Evolutionary conservation across 371 early-diverging fungal genomes (phyloP).

Genomic region (Mucor mucedo): DNA sequence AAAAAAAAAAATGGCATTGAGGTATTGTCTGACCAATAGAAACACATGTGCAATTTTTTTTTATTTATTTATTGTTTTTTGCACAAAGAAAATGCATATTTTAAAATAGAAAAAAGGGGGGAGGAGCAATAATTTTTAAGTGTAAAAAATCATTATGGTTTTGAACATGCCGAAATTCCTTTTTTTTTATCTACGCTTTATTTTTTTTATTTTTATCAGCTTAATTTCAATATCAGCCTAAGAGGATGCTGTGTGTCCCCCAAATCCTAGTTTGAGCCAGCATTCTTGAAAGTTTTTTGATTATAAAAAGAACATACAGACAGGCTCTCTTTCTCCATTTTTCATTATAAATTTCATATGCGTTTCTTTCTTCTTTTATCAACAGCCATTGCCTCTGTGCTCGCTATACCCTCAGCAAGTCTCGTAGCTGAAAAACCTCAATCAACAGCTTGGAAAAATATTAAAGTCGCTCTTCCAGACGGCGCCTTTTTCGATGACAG

Average conservation of each 20-base stretch:
- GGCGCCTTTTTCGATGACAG: conserved; percentile 10
- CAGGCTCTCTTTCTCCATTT: background rate
- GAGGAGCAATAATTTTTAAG: too few relatives aligned
- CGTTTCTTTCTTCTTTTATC: background rate
- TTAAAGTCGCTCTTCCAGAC: conserved; percentile 16
- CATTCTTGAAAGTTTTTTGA: background rate
- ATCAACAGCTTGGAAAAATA: background rate
- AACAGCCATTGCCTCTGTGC: background rate
- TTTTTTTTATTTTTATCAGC: too few relatives aligned
- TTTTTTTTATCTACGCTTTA: too few relatives aligned
- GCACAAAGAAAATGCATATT: too few relatives aligned
- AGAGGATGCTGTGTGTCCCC: too few relatives aligned
- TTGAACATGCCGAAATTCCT: too few relatives aligned
- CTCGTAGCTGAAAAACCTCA: background rate
- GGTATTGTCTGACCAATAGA: too few relatives aligned
- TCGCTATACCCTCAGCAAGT: background rate
- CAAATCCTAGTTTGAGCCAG: background rate
- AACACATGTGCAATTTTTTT: too few relatives aligned
- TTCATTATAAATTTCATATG: background rate
- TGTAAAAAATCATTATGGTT: too few relatives aligned
- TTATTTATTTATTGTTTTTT: too few relatives aligned
- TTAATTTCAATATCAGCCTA: too few relatives aligned
- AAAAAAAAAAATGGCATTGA: background rate
- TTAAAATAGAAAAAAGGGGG: too few relatives aligned
- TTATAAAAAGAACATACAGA: background rate